phyloP scores from a whole-genome alignment of 1,284 basidiomycete genomes.

The Ustilago hordei region DNA sequence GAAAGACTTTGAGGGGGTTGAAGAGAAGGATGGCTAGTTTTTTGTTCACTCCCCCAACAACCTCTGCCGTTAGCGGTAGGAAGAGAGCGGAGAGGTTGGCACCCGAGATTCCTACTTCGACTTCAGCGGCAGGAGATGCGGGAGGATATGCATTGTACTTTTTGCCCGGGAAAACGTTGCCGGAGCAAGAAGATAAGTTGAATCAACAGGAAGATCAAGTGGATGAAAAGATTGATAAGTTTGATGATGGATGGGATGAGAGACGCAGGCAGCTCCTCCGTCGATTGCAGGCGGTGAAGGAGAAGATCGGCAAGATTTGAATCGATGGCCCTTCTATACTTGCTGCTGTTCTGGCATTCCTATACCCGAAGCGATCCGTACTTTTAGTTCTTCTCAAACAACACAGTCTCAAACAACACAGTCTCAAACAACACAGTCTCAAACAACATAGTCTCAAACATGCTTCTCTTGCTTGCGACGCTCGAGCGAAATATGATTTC shows the following conservation, averaged over 20 bases:
- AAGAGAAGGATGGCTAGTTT: slow-evolving; percentile 42
- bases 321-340: no score
- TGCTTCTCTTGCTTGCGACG: background rate
- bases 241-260: slow-evolving; percentile 26
- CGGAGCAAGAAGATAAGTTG: slow-evolving; percentile 39
- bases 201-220: slow-evolving; percentile 46
- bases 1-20: slow-evolving; percentile 19
- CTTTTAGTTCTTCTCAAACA: background rate
- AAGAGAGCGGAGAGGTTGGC: slow-evolving; percentile 11
- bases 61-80: background rate
- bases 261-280: background rate
- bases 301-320: background rate
- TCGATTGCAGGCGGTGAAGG: slow-evolving; percentile 21
- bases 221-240: slow-evolving; percentile 37
- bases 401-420: background rate
- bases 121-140: background rate
- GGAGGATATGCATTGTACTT: slow-evolving; percentile 29
- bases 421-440: background rate
- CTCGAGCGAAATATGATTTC: background rate
- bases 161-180: slow-evolving; percentile 29
- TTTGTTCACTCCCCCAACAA: slow-evolving; percentile 21
- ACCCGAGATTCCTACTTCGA: slow-evolving; percentile 10
- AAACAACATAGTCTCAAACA: background rate
- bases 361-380: background rate
- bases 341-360: no score